Conservation (phyloP, 345 rosid genomes). For the Boechera divaricarpa region DNA sequence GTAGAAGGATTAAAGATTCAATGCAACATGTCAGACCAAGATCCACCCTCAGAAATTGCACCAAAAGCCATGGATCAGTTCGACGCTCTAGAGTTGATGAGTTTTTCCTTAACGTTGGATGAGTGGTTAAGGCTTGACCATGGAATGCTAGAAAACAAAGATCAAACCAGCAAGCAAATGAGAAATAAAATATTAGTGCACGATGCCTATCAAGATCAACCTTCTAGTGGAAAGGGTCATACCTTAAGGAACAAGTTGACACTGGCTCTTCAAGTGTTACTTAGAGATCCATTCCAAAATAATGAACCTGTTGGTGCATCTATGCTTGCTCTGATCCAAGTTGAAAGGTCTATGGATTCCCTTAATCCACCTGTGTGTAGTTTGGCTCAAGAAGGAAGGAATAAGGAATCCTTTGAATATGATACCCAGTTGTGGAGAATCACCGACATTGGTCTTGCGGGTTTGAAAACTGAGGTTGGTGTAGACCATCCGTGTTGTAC, state of each 20-base stretch:
- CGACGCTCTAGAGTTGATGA: slow-evolving; percentile 50
- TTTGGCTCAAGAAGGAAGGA: slow-evolving; percentile 32
- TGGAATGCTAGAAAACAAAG: slow-evolving; percentile 45
- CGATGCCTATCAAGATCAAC: slow-evolving; percentile 34
- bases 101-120: slow-evolving; percentile 55
- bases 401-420: slow-evolving; percentile 20
- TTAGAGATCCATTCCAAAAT: slow-evolving; percentile 68
- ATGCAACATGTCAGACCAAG: slow-evolving; percentile 65
- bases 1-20: slow-evolving; percentile 75
- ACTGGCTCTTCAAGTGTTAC: slow-evolving; percentile 60
- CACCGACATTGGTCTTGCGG: slow-evolving; percentile 60
- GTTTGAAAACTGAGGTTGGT: slow-evolving; percentile 55
- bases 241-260: slow-evolving; percentile 57
- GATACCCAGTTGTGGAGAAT: slow-evolving; percentile 52
- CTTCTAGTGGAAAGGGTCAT: slow-evolving; percentile 42
- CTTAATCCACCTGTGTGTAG: slow-evolving; percentile 28
- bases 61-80: slow-evolving; percentile 41
- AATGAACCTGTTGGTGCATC: slow-evolving; percentile 77
- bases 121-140: slow-evolving; percentile 69
- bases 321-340: slow-evolving; percentile 73
- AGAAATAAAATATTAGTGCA: slow-evolving; percentile 36
- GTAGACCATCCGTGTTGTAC: slow-evolving; percentile 56
- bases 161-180: slow-evolving; percentile 44
- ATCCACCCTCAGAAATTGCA: slow-evolving; percentile 55
- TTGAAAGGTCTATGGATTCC: slow-evolving; percentile 53